Percentiles rank a stretch among this genome's conserved stretches.
Conservation (phyloP, 305 asterid genomes). For the Fraxinus sp. region DNA sequence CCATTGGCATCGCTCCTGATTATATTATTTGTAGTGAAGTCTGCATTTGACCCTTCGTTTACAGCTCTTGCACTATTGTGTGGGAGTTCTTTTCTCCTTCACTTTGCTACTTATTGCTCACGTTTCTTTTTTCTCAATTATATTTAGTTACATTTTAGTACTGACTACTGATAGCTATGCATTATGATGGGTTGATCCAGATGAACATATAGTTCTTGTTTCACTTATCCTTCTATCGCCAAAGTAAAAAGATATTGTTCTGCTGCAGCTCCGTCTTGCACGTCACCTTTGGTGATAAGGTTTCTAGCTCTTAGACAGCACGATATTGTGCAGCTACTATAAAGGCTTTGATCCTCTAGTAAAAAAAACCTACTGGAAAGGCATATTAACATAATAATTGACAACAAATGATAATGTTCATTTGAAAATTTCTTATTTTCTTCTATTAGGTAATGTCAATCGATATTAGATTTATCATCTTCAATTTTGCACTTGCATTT, state of each 20-base stretch:
- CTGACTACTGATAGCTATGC: conserved; percentile 18
- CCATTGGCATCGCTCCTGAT: neutral
- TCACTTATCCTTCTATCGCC: neutral
- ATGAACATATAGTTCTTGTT: conserved; percentile 15
- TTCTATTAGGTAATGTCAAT: conserved; percentile 19
- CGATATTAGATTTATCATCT: conserved; percentile 17
- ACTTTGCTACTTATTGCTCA: conserved; percentile 9
- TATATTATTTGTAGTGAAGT: neutral
- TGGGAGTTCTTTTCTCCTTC: conserved; percentile 3
- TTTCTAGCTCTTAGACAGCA: conserved; percentile 11
- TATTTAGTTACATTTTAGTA: neutral
- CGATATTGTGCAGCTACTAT: neutral
- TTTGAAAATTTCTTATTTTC: conserved; percentile 16
- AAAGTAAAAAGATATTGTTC: conserved; percentile 11
- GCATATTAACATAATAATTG: neutral
- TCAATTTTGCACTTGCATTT: conserved; percentile 25
- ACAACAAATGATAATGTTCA: conserved; percentile 8
- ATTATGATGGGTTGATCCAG: neutral
- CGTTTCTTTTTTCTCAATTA: neutral
- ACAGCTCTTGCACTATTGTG: neutral
- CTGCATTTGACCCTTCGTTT: neutral
- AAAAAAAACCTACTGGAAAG: neutral
- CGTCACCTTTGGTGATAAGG: conserved; percentile 19
- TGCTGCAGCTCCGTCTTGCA: conserved; percentile 22
- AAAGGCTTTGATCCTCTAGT: neutral